Conservation (phyloP, 1,284 basidiomycete genomes). For the Acaromyces ingoldii region DNA sequence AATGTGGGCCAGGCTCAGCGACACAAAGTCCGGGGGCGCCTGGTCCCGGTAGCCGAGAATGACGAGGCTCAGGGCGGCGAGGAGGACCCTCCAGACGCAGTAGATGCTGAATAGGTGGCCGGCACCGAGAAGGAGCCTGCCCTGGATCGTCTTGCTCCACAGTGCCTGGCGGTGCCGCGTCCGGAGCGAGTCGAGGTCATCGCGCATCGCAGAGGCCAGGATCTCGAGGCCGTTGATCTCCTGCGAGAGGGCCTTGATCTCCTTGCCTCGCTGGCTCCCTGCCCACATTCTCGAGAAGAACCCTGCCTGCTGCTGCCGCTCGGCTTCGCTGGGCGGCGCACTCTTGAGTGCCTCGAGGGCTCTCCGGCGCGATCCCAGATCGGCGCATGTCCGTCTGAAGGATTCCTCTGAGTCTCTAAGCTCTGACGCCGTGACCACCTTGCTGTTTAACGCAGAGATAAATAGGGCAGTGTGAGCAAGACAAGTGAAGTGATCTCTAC, state of each 20-base stretch:
- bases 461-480: background rate
- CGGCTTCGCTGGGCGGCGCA: background rate
- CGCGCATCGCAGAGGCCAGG: slow-evolving; percentile 51
- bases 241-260: slow-evolving; percentile 7
- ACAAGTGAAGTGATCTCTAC: too few species aligned
- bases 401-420: slow-evolving; percentile 8
- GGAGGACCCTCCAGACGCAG: slow-evolving; percentile 42
- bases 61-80: slow-evolving; percentile 25
- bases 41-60: slow-evolving; percentile 33
- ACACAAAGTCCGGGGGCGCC: slow-evolving; percentile 47
- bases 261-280: slow-evolving; percentile 2
- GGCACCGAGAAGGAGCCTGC: slow-evolving; percentile 43
- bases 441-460: slow-evolving; percentile 1
- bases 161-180: slow-evolving; percentile 45
- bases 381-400: slow-evolving; percentile 26
- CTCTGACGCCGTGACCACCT: slow-evolving; percentile 7
- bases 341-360: background rate
- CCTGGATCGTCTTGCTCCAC: slow-evolving; percentile 45
- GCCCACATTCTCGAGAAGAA: background rate
- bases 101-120: slow-evolving; percentile 52
- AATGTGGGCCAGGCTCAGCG: slow-evolving; percentile 46
- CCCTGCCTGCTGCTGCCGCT: slow-evolving; percentile 6
- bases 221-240: slow-evolving; percentile 52
- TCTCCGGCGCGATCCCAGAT: slow-evolving; percentile 21
- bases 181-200: slow-evolving; percentile 48